Conservation (phyloP, 2,329 filamentous ascomycete species). For the Plenodomus tracheiphilus region DNA sequence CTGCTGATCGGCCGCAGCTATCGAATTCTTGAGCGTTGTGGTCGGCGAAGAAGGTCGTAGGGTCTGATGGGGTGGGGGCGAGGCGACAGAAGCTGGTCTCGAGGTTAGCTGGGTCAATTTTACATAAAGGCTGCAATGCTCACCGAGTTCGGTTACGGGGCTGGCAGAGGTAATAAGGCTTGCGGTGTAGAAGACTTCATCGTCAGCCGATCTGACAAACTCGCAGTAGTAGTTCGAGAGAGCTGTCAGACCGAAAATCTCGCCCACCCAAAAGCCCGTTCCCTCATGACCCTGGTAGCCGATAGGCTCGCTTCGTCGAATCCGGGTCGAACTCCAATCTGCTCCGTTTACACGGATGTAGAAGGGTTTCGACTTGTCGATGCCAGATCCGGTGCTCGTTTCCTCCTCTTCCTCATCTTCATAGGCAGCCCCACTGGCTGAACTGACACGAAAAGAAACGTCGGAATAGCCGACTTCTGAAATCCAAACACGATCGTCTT, state of each 20-base stretch:
- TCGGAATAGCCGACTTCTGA: conserved; percentile 78
- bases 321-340: conserved; percentile 76
- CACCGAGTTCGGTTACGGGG: conserved; percentile 62
- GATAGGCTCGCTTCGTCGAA: conserved; percentile 57
- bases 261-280: conserved; percentile 67
- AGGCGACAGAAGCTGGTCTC: conserved; percentile 34
- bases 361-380: conserved; percentile 74
- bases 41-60: conserved; percentile 75
- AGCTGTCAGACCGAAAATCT: conserved; percentile 69
- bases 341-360: conserved; percentile 79
- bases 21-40: conserved; percentile 76
- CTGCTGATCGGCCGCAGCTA: conserved; percentile 71
- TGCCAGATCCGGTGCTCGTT: conserved; percentile 51
- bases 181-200: conserved; percentile 69
- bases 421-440: conserved; percentile 56
- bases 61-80: conserved; percentile 61
- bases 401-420: conserved; percentile 41
- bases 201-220: conserved; percentile 70
- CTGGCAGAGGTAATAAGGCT: conserved; percentile 70
- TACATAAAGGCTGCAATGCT: conserved; percentile 18
- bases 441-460: conserved; percentile 74
- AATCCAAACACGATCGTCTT: conserved; percentile 77
- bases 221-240: conserved; percentile 78
- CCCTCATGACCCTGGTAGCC: conserved; percentile 50
- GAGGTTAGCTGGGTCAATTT: conserved; percentile 10